Conservation (phyloP, 371 early-diverging fungal genomes). For the Mortierella sp. region DNA sequence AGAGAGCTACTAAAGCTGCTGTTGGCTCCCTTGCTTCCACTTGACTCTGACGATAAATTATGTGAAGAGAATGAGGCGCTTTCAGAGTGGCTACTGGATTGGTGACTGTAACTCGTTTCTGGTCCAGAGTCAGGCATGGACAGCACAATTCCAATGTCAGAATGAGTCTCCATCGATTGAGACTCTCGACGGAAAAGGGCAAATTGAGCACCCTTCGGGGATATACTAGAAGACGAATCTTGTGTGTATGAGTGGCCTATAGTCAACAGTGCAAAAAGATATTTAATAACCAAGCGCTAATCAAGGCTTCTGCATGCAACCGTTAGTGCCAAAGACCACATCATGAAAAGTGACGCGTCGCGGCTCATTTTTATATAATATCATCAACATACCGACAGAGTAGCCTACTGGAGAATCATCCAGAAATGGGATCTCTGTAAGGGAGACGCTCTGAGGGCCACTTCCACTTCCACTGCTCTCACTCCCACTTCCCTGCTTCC, state of each 20-base stretch:
- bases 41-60: constrained; percentile 11
- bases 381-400: constrained; percentile 10
- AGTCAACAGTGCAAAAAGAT: not conserved
- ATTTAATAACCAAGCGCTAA: not conserved
- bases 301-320: not conserved
- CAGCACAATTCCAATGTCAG: not conserved
- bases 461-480: constrained; percentile 33
- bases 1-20: constrained; percentile 17
- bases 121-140: constrained; percentile 1
- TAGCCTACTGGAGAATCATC: constrained; percentile 36
- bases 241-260: constrained; percentile 19
- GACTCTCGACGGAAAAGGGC: not conserved
- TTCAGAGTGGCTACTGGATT: constrained; percentile 8
- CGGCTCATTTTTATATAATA: not conserved
- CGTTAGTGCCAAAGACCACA: too few species aligned
- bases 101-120: constrained; percentile 18
- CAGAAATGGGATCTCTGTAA: constrained; percentile 18
- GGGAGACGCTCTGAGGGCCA: constrained; percentile 3
- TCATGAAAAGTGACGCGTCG: not conserved
- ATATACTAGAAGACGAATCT: not conserved
- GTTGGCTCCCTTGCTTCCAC: constrained; percentile 6
- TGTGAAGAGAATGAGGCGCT: constrained; percentile 11
- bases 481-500: constrained; percentile 10
- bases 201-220: not conserved
- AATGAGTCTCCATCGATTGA: constrained; percentile 10